Evolutionary conservation across 2,329 filamentous ascomycete species (phyloP).

Genomic region (Trichoderma atroviride): DNA sequence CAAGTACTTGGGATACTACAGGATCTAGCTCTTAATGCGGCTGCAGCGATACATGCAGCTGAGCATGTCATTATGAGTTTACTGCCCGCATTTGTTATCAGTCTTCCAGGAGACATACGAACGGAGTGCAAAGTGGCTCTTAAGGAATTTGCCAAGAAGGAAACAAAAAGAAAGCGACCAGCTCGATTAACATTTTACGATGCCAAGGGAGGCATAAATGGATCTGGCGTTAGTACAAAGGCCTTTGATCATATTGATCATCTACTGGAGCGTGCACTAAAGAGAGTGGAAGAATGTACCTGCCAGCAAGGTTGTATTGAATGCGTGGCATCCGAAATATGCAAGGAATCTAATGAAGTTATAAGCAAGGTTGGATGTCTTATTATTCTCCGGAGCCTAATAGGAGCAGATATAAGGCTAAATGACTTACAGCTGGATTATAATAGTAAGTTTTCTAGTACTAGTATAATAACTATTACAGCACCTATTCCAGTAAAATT

Average conservation of each 20-base stretch:
- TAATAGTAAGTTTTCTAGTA: slow-evolving; percentile 65
- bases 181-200: slow-evolving; percentile 94
- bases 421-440: slow-evolving; percentile 86
- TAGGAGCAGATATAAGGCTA: slow-evolving; percentile 78
- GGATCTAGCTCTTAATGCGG: slow-evolving; percentile 72
- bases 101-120: slow-evolving; percentile 85
- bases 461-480: slow-evolving; percentile 63
- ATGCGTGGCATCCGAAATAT: slow-evolving; percentile 83
- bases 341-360: slow-evolving; percentile 84
- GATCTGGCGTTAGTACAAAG: slow-evolving; percentile 85
- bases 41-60: slow-evolving; percentile 89
- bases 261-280: slow-evolving; percentile 73
- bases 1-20: slow-evolving; percentile 77
- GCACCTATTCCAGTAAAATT: background rate
- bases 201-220: slow-evolving; percentile 81
- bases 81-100: slow-evolving; percentile 88
- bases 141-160: slow-evolving; percentile 79
- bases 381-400: slow-evolving; percentile 75
- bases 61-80: slow-evolving; percentile 88
- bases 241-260: slow-evolving; percentile 90
- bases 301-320: slow-evolving; percentile 85
- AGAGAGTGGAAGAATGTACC: slow-evolving; percentile 73
- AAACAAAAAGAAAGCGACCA: slow-evolving; percentile 76
- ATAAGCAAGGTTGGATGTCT: slow-evolving; percentile 89
- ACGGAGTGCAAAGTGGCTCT: slow-evolving; percentile 90